These are phyloP conservation scores for Ogataea dorogensis DNA, from an alignment of 805 yeast species.

Conservation along the genomic window DNA sequence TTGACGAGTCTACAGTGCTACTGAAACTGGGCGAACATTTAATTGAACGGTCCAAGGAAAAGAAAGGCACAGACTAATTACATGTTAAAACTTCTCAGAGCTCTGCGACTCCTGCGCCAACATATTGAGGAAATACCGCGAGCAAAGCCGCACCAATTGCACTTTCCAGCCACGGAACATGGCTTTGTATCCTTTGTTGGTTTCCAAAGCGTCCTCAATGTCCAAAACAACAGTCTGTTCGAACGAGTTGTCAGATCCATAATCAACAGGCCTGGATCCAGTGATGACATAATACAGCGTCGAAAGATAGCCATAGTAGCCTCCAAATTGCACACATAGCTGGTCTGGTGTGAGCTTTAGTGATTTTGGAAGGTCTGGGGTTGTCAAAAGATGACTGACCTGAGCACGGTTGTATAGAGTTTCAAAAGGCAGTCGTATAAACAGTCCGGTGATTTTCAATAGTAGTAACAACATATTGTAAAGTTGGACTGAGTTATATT, in stretches of 20 bases:
- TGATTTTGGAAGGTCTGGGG: slow-evolving; percentile 37
- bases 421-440: slow-evolving; percentile 82
- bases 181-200: slow-evolving; percentile 46
- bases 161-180: slow-evolving; percentile 91
- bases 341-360: slow-evolving; percentile 46
- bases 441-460: slow-evolving; percentile 65
- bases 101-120: slow-evolving; percentile 48
- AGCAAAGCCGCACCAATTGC: slow-evolving; percentile 73
- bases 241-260: slow-evolving; percentile 21
- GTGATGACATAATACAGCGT: slow-evolving; percentile 49
- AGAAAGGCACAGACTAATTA: slow-evolving; percentile 10
- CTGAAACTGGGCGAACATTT: slow-evolving; percentile 23
- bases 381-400: slow-evolving; percentile 53
- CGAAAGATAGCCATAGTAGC: slow-evolving; percentile 53
- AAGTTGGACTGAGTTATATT: slow-evolving; percentile 57
- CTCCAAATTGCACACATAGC: slow-evolving; percentile 58
- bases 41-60: slow-evolving; percentile 17
- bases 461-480: slow-evolving; percentile 58
- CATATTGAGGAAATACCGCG: slow-evolving; percentile 77
- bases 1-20: slow-evolving; percentile 18
- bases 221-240: slow-evolving; percentile 27
- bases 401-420: slow-evolving; percentile 84
- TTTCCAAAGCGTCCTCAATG: slow-evolving; percentile 36
- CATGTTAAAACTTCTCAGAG: slow-evolving; percentile 22
- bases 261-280: slow-evolving; percentile 34